These are phyloP conservation scores for Vitis rotundifolia DNA, from an alignment of 164 flowering plant genomes.

Conservation along the genomic window DNA sequence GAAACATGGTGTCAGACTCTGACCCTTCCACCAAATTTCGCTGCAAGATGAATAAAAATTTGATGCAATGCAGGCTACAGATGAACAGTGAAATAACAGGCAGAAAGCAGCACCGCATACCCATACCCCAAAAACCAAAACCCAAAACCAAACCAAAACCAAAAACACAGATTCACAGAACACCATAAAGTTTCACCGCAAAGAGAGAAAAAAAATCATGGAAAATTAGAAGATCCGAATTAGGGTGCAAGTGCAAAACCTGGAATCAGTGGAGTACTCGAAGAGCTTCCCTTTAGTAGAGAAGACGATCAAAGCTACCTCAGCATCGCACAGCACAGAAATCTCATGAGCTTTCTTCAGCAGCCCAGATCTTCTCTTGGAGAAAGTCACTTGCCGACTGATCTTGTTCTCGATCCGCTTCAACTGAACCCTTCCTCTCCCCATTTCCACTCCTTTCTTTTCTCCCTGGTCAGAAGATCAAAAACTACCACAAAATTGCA, in stretches of 20 bases:
- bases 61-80: neutral
- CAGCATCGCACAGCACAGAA: slow-evolving; percentile 53
- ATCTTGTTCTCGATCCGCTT: slow-evolving; percentile 60
- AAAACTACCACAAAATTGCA: neutral
- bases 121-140: neutral
- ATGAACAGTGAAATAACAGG: neutral
- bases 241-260: slow-evolving; percentile 20
- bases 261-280: slow-evolving; percentile 40
- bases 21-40: too few species aligned
- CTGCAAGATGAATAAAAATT: neutral
- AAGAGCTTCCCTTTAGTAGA: slow-evolving; percentile 48
- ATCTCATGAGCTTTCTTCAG: slow-evolving; percentile 58
- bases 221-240: neutral
- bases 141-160: neutral
- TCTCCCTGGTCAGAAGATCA: neutral
- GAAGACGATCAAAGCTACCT: slow-evolving; percentile 53
- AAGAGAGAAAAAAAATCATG: neutral
- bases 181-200: neutral
- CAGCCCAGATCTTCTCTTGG: slow-evolving; percentile 43
- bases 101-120: neutral
- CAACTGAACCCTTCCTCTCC: slow-evolving; percentile 55
- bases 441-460: slow-evolving; percentile 23
- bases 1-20: too few species aligned
- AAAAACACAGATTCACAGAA: neutral
- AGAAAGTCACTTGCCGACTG: slow-evolving; percentile 56